Evolutionary conservation across 2,329 filamentous ascomycete genomes (phyloP), one percentile per base, ranked within the genome.

Genomic region (Fusarium xylarioides): DNA sequence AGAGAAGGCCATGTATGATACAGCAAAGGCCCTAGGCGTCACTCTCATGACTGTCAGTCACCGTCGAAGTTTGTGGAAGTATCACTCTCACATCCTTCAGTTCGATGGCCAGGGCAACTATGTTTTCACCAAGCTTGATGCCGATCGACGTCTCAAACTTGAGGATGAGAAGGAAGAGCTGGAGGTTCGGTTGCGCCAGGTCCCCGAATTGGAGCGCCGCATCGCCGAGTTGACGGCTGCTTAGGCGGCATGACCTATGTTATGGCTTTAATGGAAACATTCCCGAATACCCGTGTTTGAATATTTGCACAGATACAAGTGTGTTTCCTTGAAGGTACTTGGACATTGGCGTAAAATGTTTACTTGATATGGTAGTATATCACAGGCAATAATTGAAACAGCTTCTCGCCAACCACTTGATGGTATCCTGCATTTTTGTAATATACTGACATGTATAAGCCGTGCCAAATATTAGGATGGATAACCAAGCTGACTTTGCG

Each of bases 131-230:
- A 89, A 89, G 63, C 85, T 99, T 55, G 96, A 99, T 82, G 95
- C 95, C 23, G 95, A 98, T 77, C 91, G 88, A 80, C 87, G 96
- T 68, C 82, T 98, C 81, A 89, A 90, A 82, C 86, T 99, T 55
- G 96, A 99, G 85, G 96, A 99, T 82, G 96, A 98, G 86, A 97
- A 93, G 82, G 96, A 99, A 80, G 95, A 98, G 74, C 86, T 98
- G 47, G 95, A 98, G 67, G 85, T 97, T 55, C 89, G 94, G 81
- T 84, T 99, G 57, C 87, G 96, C 67, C 92, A 94, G 71, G 93
- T 98, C 14, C 94, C 94, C 2, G 95, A 97, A 79, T 88, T 97
- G 73, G 92, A 98, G 87, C 91, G 92, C 81, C 88, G 96, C 62
- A 91, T 98, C 79, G 90, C 87, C 21, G 95, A 98, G 83, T 83